Base-by-base conservation (phyloP, 1,284 basidiomycete genomes). In the Cryptococcus sp. region DNA sequence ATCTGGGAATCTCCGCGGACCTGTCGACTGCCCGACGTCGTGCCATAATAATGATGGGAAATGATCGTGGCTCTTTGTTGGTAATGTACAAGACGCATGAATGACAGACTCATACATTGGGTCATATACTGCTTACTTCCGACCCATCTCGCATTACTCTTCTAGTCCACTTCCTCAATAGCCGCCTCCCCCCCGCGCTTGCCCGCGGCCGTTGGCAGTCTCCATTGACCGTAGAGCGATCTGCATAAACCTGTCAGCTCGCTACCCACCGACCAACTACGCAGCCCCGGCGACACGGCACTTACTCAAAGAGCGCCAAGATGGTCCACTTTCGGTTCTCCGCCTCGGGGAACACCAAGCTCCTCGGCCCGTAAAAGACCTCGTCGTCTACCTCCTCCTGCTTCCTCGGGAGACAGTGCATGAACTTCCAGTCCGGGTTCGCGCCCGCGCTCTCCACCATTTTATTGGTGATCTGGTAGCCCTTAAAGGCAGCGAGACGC, bases 351-450 rank as follows among this genome's bases (percentile, higher is more conserved):
- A 80, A 80, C 15, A 79, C 82, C 21, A 72, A 64, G 55, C 75
- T 77, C 55, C 78, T 69, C 18, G 70, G 67, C 13, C 78, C 78
- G 63, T 81, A 80, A 61, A 81, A 81, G 46, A 90, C 91, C 80
- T 94, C 89, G 70, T 97, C 92, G 73, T 95, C 87, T 51, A 96
- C 96, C 78, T 98, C 95, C 65, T 98, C 83, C 54, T 83, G 78
- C 78, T 98, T 96, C 45, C 95, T 82, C 16, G 95, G 96, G 45
- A 98, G 81, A 75, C 95, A 98, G 73, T 98, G 95, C 80, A 98
- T 79, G 81, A 98, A 98, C 76, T 88, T 87, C 94, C 94, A 97
- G 69, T 92, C 80, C 2, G 84, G 82, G 48, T 91, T 88, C 15
- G 93, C 93, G 8, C 87, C 89, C 3, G 89, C 88, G 51, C 84